Conservation (phyloP, 345 rosid species). For the Populus alba region DNA sequence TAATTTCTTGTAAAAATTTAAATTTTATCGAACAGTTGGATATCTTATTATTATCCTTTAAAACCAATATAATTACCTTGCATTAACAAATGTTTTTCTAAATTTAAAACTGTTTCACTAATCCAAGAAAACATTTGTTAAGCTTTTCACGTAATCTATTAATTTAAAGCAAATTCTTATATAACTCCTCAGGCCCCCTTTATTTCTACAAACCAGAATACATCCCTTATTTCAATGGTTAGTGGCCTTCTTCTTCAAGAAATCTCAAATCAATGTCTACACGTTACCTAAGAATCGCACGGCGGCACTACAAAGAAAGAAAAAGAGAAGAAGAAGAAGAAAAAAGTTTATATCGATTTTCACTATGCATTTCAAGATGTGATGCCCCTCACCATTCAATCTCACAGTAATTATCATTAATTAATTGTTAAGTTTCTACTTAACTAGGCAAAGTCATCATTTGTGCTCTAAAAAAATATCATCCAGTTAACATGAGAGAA, state of each 20-base stretch:
- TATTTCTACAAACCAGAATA: no score
- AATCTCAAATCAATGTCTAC: neutral
- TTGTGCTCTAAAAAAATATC: neutral
- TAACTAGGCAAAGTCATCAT: neutral
- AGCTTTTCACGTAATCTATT: no score
- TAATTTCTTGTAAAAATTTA: no score
- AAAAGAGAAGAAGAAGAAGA: no score
- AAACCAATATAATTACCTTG: no score
- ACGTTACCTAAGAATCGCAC: neutral
- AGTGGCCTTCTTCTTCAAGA: neutral
- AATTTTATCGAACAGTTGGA: fast-evolving
- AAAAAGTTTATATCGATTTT: neutral
- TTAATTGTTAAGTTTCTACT: neutral
- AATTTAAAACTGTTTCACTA: no score
- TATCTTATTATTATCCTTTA: no score
- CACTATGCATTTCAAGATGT: neutral
- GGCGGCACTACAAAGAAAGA: neutral
- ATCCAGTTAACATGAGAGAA: neutral
- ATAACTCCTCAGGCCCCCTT: no score
- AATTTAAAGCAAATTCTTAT: no score
- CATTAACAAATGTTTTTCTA: no score
- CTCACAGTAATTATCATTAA: neutral
- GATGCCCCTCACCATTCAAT: neutral
- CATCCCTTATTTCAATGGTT: neutral
- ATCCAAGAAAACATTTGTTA: no score